Conservation (phyloP, 1,284 basidiomycete species). For the Cerioporus squamosus region DNA sequence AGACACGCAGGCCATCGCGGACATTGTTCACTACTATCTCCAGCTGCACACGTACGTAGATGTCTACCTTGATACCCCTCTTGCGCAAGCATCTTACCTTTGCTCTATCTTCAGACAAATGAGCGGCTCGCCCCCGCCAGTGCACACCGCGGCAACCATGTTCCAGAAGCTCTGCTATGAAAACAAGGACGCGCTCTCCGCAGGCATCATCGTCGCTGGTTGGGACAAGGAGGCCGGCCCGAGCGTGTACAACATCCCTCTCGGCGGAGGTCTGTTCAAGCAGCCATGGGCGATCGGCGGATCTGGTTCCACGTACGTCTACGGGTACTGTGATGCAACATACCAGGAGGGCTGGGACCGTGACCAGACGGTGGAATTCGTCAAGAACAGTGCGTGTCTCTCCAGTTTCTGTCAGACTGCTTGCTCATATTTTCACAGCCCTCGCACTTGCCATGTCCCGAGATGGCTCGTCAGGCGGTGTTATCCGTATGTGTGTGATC, state of each 20-base stretch:
- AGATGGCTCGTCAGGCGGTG: slow-evolving; percentile 97
- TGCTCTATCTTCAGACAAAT: slow-evolving; percentile 55
- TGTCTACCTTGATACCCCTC: neutral
- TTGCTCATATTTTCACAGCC: slow-evolving; percentile 54
- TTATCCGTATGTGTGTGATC: slow-evolving; percentile 97
- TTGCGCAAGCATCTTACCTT: neutral
- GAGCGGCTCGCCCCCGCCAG: slow-evolving; percentile 72
- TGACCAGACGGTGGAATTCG: slow-evolving; percentile 93
- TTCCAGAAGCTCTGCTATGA: slow-evolving; percentile 94
- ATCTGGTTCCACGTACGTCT: slow-evolving; percentile 97
- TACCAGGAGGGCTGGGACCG: slow-evolving; percentile 92
- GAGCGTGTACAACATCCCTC: slow-evolving; percentile 94
- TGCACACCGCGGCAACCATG: slow-evolving; percentile 81
- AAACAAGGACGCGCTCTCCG: slow-evolving; percentile 89
- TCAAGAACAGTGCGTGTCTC: slow-evolving; percentile 85
- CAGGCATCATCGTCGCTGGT: slow-evolving; percentile 98
- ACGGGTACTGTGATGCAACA: slow-evolving; percentile 99
- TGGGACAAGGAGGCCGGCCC: slow-evolving; percentile 97
- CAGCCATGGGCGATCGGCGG: slow-evolving; percentile 98
- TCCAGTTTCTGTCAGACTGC: neutral
- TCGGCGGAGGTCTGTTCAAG: slow-evolving; percentile 92
- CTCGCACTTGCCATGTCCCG: slow-evolving; percentile 96
- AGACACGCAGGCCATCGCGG: slow-evolving; percentile 97
- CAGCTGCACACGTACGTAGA: slow-evolving; percentile 77
- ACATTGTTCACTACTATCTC: slow-evolving; percentile 87